Base-by-base conservation (phyloP, 305 asterid genomes). In the Coffea humblotiana region DNA sequence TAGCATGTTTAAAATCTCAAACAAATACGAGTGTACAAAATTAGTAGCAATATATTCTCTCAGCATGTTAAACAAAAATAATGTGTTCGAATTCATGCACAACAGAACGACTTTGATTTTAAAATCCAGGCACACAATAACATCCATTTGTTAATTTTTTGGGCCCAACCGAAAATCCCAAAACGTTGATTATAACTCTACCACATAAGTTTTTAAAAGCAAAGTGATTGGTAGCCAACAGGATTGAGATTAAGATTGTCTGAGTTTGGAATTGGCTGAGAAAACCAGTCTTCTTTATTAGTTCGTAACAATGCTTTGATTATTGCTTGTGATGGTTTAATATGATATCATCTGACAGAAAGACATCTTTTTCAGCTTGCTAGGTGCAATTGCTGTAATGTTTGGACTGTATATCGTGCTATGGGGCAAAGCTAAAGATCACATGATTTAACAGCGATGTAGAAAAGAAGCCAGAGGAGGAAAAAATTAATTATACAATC, bases 401-500 rank as follows among this genome's bases (percentile, higher is more conserved):
- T 58, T 84, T 65, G 98, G 98, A 78, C 83, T 94, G 15, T 94
- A 94, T 75, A 75, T 88, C 56, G 94, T 90, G 85, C 75, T 91
- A 15, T 93, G 96, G 97, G 97, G 96, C 5, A 91, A 94, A 85
- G 92, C 94, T 43, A 83, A 86, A 79, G 97, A 92, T 63, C 74
- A 88, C 52, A 68, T 37, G 43, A 37, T 82, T 82, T 74, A 86
- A 81, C 21, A 76, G 9, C n/a, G 84, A 9, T 6, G 72, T 56
- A n/a, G 86, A 81, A 27, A 70, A 76, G 64, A 15, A 73, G 45
- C 67, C 76, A 72, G 58, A 29, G 63, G 68, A 83, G 16, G 83
- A 76, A 69, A 65, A n/a, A 25, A 45, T 0, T 48, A 61, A 83
- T 82, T 78, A 78, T 77, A 81, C 84, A 66, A 72, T 77, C 48